phyloP scores from a whole-genome alignment of 2,329 filamentous ascomycete genomes.

The Ceratocystis cacaofunesta region DNA sequence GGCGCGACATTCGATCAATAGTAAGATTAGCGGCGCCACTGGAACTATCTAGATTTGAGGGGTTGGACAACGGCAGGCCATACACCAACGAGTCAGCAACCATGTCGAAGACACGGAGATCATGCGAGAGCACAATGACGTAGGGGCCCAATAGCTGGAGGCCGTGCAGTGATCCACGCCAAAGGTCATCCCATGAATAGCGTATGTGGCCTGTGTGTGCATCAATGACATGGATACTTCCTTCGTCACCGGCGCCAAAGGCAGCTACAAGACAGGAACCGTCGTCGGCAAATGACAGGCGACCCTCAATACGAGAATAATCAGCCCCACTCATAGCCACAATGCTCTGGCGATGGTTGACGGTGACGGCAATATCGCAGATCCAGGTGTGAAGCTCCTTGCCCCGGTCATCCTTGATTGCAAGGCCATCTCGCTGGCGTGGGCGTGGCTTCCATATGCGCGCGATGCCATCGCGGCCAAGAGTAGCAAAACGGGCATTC shows the following conservation, averaged over 20 bases:
- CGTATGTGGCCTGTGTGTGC: slow-evolving; percentile 51
- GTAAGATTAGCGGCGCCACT: slow-evolving; percentile 48
- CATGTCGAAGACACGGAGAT: slow-evolving; percentile 68
- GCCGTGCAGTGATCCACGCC: slow-evolving; percentile 49
- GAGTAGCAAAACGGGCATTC: slow-evolving; percentile 61
- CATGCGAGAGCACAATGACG: slow-evolving; percentile 59
- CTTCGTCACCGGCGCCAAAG: slow-evolving; percentile 38
- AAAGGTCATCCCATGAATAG: slow-evolving; percentile 52
- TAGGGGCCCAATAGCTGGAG: slow-evolving; percentile 58
- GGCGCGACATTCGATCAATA: slow-evolving; percentile 50
- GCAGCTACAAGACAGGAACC: slow-evolving; percentile 67
- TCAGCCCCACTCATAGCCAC: slow-evolving; percentile 22
- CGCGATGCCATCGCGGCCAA: slow-evolving; percentile 66
- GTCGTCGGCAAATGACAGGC: slow-evolving; percentile 66
- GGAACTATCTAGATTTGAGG: slow-evolving; percentile 31
- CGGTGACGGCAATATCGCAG: slow-evolving; percentile 44
- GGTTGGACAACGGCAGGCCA: slow-evolving; percentile 32
- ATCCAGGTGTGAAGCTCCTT: slow-evolving; percentile 59
- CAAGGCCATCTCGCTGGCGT: slow-evolving; percentile 52
- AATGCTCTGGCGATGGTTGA: slow-evolving; percentile 30
- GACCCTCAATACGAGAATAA: slow-evolving; percentile 37
- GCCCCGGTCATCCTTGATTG: slow-evolving; percentile 42
- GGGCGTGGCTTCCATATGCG: slow-evolving; percentile 68
- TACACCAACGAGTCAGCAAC: slow-evolving; percentile 63
- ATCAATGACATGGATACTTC: slow-evolving; percentile 63